Evolutionary conservation across 2,329 filamentous ascomycete genomes (phyloP).

Genomic region (Ceratocystiopsis minuta): DNA sequence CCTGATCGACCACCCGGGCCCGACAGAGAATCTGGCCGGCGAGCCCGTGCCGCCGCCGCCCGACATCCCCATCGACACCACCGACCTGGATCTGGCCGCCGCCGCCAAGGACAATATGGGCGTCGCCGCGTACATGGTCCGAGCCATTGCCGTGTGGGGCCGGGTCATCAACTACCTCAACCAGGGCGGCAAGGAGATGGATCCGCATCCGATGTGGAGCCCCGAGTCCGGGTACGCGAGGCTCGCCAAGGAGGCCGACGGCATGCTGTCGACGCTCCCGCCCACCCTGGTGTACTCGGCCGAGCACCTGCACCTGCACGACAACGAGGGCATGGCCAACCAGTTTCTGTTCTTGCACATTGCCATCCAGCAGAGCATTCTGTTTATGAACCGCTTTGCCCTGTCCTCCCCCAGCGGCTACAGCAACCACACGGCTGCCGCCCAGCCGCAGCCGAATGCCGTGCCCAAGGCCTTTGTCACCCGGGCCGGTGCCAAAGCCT

Average conservation of each 20-base stretch:
- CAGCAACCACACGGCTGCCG: constrained; percentile 35
- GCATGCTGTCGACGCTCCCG: constrained; percentile 53
- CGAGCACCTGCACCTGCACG: constrained; percentile 72
- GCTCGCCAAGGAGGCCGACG: constrained; percentile 53
- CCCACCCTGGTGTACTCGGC: constrained; percentile 52
- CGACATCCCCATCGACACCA: constrained; percentile 41
- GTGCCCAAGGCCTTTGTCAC: constrained; percentile 64
- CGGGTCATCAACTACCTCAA: constrained; percentile 80
- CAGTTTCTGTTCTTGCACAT: constrained; percentile 91
- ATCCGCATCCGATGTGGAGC: constrained; percentile 65
- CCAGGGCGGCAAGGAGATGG: constrained; percentile 67
- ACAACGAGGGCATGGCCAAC: constrained; percentile 69
- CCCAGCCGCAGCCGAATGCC: too few species aligned
- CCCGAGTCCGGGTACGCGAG: constrained; percentile 56
- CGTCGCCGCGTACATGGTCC: constrained; percentile 77
- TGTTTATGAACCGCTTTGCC: constrained; percentile 82
- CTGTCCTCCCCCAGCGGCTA: constrained; percentile 49
- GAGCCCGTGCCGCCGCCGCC: constrained; percentile 1
- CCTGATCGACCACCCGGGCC: constrained; percentile 74
- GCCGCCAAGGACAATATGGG: constrained; percentile 77
- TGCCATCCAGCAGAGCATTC: constrained; percentile 68
- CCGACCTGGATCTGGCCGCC: constrained; percentile 44
- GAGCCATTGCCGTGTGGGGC: constrained; percentile 75
- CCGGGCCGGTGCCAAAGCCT: constrained; percentile 55
- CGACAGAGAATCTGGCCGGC: constrained; percentile 69